Evolutionary conservation across 805 yeast species (phyloP).

Genomic region (Allodekkera sacchari): DNA sequence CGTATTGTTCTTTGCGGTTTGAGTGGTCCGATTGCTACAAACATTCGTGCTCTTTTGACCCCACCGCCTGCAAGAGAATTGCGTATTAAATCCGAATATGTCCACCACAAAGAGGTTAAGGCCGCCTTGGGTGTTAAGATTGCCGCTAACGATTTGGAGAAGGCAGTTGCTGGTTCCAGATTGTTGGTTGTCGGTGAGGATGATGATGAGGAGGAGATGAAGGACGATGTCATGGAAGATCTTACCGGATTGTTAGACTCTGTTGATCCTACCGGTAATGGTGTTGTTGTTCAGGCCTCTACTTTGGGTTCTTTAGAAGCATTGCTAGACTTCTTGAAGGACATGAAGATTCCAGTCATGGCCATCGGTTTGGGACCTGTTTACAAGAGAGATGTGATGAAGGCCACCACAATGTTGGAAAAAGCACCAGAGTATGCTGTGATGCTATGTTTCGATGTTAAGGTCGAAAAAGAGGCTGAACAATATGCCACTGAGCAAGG

Average conservation of each 20-base stretch:
- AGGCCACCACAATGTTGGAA: slow-evolving; percentile 93
- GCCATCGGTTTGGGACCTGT: slow-evolving; percentile 98
- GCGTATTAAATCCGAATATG: slow-evolving; percentile 93
- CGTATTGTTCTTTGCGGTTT: slow-evolving; percentile 92
- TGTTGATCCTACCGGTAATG: slow-evolving; percentile 90
- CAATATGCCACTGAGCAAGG: slow-evolving; percentile 94
- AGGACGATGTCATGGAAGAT: slow-evolving; percentile 99
- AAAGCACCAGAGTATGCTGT: slow-evolving; percentile 92
- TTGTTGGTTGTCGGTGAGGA: slow-evolving; percentile 91
- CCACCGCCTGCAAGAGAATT: slow-evolving; percentile 97
- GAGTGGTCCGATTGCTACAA: slow-evolving; percentile 97
- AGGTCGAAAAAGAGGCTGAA: slow-evolving; percentile 95
- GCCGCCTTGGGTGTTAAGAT: slow-evolving; percentile 99
- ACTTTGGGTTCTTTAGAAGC: slow-evolving; percentile 98
- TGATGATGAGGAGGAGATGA: slow-evolving; percentile 93
- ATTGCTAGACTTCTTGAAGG: slow-evolving; percentile 89
- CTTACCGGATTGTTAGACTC: slow-evolving; percentile 89
- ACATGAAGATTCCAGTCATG: slow-evolving; percentile 99
- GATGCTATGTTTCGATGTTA: slow-evolving; percentile 98
- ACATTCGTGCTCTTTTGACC: slow-evolving; percentile 88
- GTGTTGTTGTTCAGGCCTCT: slow-evolving; percentile 98
- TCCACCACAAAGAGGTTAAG: slow-evolving; percentile 95
- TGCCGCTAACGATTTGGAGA: slow-evolving; percentile 95
- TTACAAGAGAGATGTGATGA: slow-evolving; percentile 95
- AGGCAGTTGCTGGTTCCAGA: slow-evolving; percentile 98